Conservation (phyloP, 352 stramenopile species). For the Phytophthora litchii region DNA sequence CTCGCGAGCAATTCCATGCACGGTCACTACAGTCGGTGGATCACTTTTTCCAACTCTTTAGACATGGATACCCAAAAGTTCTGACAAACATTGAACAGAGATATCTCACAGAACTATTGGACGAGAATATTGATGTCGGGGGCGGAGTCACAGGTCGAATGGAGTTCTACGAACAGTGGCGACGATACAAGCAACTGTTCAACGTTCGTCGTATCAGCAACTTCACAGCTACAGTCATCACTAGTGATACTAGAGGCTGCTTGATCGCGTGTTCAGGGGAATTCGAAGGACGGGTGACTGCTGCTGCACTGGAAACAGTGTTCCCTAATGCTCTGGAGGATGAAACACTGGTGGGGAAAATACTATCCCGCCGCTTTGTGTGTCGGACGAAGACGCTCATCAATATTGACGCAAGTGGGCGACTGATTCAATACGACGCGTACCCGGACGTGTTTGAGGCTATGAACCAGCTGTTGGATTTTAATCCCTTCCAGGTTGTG, state of each 20-base stretch:
- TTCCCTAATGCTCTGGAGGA: constrained; percentile 32
- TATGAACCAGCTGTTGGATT: constrained; percentile 30
- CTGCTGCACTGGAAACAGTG: constrained; percentile 25
- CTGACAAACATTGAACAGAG: constrained; percentile 8
- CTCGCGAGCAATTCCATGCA: constrained; percentile 34
- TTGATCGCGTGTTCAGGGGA: constrained; percentile 36
- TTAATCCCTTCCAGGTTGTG: constrained; percentile 19
- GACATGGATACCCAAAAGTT: constrained; percentile 19
- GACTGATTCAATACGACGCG: constrained; percentile 40
- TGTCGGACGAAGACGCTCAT: constrained; percentile 43
- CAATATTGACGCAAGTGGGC: constrained; percentile 28
- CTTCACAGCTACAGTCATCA: constrained; percentile 30
- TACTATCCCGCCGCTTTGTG: constrained; percentile 28
- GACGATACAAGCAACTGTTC: constrained; percentile 50
- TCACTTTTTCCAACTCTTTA: constrained; percentile 47
- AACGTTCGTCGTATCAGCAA: constrained; percentile 25
- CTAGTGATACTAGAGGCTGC: constrained; percentile 25
- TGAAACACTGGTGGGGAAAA: constrained; percentile 8
- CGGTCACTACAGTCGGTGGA: constrained; percentile 26
- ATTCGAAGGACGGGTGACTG: constrained; percentile 33
- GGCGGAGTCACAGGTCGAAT: constrained; percentile 16
- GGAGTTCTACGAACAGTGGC: constrained; percentile 52
- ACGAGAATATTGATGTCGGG: constrained; percentile 31
- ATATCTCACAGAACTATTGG: constrained; percentile 31
- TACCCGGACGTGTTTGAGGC: constrained; percentile 45